A percentile compares a stretch with the other conserved stretches of the same genome.
These are phyloP conservation scores for Nemania bipapillata DNA, from an alignment of 2,329 filamentous ascomycete species.

Conservation along the genomic window DNA sequence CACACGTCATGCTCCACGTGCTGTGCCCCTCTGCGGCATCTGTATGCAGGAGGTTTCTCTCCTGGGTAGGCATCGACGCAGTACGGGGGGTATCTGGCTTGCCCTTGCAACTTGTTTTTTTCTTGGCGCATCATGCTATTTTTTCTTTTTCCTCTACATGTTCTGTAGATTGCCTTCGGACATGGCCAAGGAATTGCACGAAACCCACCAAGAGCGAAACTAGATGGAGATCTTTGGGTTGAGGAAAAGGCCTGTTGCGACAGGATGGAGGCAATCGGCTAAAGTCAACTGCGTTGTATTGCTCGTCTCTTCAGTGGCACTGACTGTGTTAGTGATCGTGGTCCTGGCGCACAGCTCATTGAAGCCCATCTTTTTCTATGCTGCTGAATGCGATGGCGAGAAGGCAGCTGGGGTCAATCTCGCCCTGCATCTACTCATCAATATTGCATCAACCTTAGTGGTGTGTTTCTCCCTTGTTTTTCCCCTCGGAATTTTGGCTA, in stretches of 20 bases:
- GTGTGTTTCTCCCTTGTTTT: not conserved
- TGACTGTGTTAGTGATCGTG: constrained; percentile 32
- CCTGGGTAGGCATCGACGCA: not conserved
- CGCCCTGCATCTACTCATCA: constrained; percentile 11
- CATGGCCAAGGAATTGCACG: not conserved
- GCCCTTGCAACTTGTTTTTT: not conserved
- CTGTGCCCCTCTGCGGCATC: not conserved
- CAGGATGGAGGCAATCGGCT: constrained; percentile 41
- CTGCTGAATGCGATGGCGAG: constrained; percentile 35
- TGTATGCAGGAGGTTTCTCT: not conserved
- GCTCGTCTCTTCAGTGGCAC: constrained; percentile 30
- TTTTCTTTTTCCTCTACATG: not conserved
- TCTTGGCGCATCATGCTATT: not conserved
- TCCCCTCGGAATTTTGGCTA: not conserved
- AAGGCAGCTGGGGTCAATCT: constrained; percentile 19
- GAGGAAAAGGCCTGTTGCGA: not conserved
- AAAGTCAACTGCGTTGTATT: constrained; percentile 42
- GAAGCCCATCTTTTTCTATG: constrained; percentile 38
- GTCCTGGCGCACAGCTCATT: constrained; percentile 21
- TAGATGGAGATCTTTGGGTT: not conserved
- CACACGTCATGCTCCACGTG: too few relatives aligned
- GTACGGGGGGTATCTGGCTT: not conserved
- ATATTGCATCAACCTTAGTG: constrained; percentile 26
- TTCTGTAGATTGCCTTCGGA: too few relatives aligned
- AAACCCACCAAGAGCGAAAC: not conserved